These are phyloP conservation scores for Boletus eberwhitei DNA, from an alignment of 768 basidiomycete genomes.

Conservation along the genomic window DNA sequence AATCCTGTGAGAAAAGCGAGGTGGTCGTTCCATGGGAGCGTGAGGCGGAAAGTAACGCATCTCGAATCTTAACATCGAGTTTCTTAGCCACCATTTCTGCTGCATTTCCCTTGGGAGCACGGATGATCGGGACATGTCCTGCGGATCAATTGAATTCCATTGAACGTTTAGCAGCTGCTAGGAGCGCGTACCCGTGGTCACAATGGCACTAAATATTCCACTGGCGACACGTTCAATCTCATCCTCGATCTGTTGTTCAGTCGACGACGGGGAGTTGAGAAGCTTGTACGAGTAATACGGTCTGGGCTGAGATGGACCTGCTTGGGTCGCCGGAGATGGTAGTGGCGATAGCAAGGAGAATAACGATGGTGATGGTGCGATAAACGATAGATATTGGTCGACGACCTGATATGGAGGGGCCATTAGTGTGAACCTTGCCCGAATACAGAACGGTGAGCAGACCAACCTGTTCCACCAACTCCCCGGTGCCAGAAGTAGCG, in stretches of 20 bases:
- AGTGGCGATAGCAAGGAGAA: slow-evolving; percentile 82
- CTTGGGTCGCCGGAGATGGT: slow-evolving; percentile 33
- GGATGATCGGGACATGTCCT: slow-evolving; percentile 94
- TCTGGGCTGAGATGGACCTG: slow-evolving; percentile 35
- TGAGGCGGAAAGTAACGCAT: slow-evolving; percentile 70
- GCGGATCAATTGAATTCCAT: background rate
- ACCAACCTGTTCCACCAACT: slow-evolving; percentile 73
- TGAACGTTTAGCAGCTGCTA: background rate
- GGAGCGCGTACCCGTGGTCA: slow-evolving; percentile 67
- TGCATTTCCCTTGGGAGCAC: slow-evolving; percentile 92
- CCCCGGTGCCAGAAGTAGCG: slow-evolving; percentile 78
- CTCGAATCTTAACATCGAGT: slow-evolving; percentile 87
- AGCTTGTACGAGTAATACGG: slow-evolving; percentile 72
- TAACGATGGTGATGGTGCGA: slow-evolving; percentile 86
- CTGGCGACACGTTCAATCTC: slow-evolving; percentile 90
- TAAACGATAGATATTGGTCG: slow-evolving; percentile 96
- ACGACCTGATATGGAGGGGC: slow-evolving; percentile 55
- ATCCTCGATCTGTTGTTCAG: slow-evolving; percentile 87
- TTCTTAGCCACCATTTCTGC: slow-evolving; percentile 99
- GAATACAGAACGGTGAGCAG: background rate
- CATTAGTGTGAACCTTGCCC: background rate
- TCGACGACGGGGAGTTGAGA: slow-evolving; percentile 87
- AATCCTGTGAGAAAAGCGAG: slow-evolving; percentile 71
- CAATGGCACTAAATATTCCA: slow-evolving; percentile 89
- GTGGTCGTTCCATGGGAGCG: slow-evolving; percentile 50